A percentile compares a stretch with the other conserved stretches of the same genome.
phyloP scores from a whole-genome alignment of 371 early-diverging fungal genomes.

The Apophysomyces sp. region DNA sequence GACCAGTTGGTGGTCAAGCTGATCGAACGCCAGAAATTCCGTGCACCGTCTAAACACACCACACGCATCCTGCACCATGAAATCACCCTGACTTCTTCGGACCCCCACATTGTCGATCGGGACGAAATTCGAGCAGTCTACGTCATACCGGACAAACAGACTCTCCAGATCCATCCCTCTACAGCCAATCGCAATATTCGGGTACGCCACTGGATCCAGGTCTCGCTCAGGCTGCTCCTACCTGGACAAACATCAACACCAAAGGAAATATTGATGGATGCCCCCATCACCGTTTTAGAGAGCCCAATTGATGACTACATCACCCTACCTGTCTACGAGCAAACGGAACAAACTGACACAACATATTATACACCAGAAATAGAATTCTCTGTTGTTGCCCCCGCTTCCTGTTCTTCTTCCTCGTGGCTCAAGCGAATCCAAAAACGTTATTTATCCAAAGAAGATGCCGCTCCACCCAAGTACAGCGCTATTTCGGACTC shows the following conservation, averaged over 20 bases:
- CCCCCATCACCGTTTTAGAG: slow-evolving; percentile 24
- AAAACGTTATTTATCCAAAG: background rate
- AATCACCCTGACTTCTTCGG: slow-evolving; percentile 21
- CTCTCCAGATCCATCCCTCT: slow-evolving; percentile 32
- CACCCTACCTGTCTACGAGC: slow-evolving; percentile 26
- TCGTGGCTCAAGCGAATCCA: background rate
- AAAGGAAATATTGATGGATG: slow-evolving; percentile 31
- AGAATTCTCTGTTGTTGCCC: too few relatives aligned
- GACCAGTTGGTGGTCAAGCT: slow-evolving; percentile 31
- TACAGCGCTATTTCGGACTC: background rate
- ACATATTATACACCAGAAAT: too few relatives aligned
- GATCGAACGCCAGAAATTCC: slow-evolving; percentile 39
- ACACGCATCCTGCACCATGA: slow-evolving; percentile 41
- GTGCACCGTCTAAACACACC: slow-evolving; percentile 31
- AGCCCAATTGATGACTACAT: slow-evolving; percentile 24
- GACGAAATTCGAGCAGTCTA: slow-evolving; percentile 26
- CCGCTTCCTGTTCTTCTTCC: background rate
- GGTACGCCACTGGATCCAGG: slow-evolving; percentile 44
- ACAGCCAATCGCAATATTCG: slow-evolving; percentile 35
- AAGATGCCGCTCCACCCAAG: background rate
- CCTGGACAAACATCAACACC: slow-evolving; percentile 18
- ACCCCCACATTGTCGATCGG: background rate
- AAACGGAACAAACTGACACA: background rate
- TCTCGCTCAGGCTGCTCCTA: slow-evolving; percentile 18
- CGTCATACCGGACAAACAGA: slow-evolving; percentile 30